Base-by-base conservation (phyloP, 208 protist species). In the Leishmania gerbilli region DNA sequence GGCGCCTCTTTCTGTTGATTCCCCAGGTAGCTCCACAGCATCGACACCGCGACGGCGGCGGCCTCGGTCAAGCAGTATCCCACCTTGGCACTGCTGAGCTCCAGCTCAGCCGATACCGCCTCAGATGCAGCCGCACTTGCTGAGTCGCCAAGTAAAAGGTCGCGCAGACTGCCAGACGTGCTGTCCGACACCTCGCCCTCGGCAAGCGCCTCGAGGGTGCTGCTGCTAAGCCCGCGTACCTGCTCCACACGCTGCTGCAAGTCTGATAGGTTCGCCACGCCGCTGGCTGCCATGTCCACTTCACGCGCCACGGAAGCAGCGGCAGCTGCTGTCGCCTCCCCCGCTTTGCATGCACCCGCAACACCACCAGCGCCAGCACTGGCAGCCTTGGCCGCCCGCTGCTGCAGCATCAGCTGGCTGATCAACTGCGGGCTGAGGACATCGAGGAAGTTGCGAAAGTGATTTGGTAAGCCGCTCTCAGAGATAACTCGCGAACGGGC, bases 1-100 rank as follows among this genome's bases (percentile, higher is more conserved):
- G 82, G 71, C 9, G 82, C 82, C 27, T 85, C 82, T 34, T 81
- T 79, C 47, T 82, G 83, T 56, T 84, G 75, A 5, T 3, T 79
- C 27, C 79, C 79, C 13, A 77, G 47, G 81, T 89, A 89, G 67
- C 79, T 77, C 80, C 79, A 87, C 47, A 92, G 79, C 89, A 89
- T 89, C 40, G 84, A 84, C 79, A 87, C 89, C 13, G 87, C 89
- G 13, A 87, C 87, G n/a, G 83, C 81, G 19, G 83, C 79, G 27
- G 77, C 80, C 68, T 91, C 89, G 51, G 81, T 80, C 1, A 92
- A 80, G 40, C 85, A 83, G 77, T 90, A 89, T 45, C 82, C 83
- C 24, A 92, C 71, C 31, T 80, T 82, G 5, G 74, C 74, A 60
- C 77, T 81, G 78, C 84, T 88, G 53, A 84, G 83, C 49, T 85